These are phyloP conservation scores for Aspergillus affinis DNA, from an alignment of 495 filamentous ascomycete species.

Conservation along the genomic window DNA sequence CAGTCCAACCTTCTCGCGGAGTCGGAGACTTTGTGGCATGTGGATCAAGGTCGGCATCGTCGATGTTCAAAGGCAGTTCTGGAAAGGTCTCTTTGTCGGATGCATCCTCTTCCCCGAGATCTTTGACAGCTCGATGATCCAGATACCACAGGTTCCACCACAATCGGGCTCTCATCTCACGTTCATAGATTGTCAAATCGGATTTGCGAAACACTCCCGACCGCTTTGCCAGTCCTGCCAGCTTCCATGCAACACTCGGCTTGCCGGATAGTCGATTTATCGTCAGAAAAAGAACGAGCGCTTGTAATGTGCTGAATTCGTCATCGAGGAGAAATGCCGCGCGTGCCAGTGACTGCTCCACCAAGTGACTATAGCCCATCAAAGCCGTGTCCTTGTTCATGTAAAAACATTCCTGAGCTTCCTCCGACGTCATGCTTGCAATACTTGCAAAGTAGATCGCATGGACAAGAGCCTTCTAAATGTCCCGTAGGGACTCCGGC, in stretches of 20 bases:
- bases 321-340: conserved; percentile 7
- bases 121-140: conserved; percentile 10
- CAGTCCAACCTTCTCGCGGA: conserved; percentile 10
- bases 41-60: conserved; percentile 7
- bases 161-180: conserved; percentile 12
- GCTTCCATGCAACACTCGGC: conserved; percentile 11
- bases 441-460: conserved; percentile 16
- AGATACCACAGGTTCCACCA: conserved; percentile 18
- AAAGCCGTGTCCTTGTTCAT: conserved; percentile 10
- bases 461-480: conserved; percentile 8
- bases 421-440: conserved; percentile 4
- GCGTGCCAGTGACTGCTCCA: conserved; percentile 11
- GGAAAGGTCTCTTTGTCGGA: neutral
- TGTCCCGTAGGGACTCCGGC: conserved; percentile 2
- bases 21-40: neutral
- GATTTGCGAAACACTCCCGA: neutral
- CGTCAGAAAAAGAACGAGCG: conserved; percentile 13
- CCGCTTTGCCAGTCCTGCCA: conserved; percentile 9
- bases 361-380: conserved; percentile 3
- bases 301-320: conserved; percentile 10
- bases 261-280: conserved; percentile 4
- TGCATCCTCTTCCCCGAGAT: conserved; percentile 4
- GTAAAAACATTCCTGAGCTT: conserved; percentile 4
- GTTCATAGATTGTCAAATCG: neutral
- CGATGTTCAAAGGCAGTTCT: conserved; percentile 8